Evolutionary conservation across 2,329 filamentous ascomycete species (phyloP), one percentile per base, ranked within the genome.

Genomic region (Xylaria sp.): DNA sequence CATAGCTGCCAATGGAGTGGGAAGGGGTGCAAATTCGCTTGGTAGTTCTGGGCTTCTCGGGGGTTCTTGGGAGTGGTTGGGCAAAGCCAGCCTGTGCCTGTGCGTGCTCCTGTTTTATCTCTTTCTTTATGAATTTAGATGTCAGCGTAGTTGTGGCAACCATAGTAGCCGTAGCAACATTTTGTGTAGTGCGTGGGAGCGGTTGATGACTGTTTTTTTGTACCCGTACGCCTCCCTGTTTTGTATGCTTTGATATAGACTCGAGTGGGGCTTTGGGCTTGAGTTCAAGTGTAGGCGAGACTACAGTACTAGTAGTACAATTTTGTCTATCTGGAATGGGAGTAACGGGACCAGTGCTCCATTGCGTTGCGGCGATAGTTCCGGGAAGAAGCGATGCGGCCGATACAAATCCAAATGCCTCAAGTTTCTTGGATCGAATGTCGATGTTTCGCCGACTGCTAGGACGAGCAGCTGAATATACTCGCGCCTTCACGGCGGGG

Each of bases 341-440:
- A 46, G 25, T 23, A 19, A 31, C 9, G 9, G 13, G 13, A n/a
- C 21, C 10, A 21, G 15, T 8, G 8, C 29, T 41, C 23, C 15
- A 8, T 7, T 21, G 10, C n/a, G 19, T 29, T 2, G 27, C 19
- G 9, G 17, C 23, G 17, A 10, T 7, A 21, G 25, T 27, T 15
- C 15, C 11, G 19, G 37, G 8, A 38, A 43, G 10, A 21, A 43
- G 57, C 3, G 37, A 37, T n/a, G 51, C 4, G 9, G 29, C 44
- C 13, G 57, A 25, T 31, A 35, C 29, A 15, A 54, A 60, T 6
- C 57, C 57, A 10, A 60, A 54, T 23, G 51, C 8, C n/a, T 60
- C 44, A 17, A 55, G 57, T 7, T 37, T 55, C 29, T 60, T 49
- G 6, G 21, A 31, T 19, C 21, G 27, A 5, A 7, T 29, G 11